A percentile compares a stretch with the other conserved stretches of the same genome.
These are phyloP conservation scores for Penicillium canescens DNA, from an alignment of 495 filamentous ascomycete species.

Conservation along the genomic window DNA sequence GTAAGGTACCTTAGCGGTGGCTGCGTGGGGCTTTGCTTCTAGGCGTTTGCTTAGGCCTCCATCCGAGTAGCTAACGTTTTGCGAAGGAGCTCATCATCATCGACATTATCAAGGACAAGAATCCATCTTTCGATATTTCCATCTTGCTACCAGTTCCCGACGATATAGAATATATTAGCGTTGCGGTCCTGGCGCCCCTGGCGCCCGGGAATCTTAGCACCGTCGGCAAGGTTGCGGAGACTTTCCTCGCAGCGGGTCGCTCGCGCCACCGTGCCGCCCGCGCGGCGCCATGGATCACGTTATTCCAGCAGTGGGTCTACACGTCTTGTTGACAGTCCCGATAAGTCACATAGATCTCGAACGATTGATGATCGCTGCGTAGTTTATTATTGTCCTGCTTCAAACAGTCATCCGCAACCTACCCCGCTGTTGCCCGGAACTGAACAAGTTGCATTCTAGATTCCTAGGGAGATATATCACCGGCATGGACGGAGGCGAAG, in stretches of 20 bases:
- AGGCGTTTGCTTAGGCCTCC: neutral
- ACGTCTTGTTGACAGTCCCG: slow-evolving; percentile 8
- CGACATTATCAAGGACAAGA: slow-evolving; percentile 7
- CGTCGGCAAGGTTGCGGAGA: slow-evolving; percentile 37
- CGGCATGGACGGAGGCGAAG: neutral
- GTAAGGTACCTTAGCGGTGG: neutral
- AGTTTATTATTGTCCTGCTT: slow-evolving; percentile 13
- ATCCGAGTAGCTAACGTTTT: neutral
- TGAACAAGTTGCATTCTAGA: slow-evolving; percentile 27
- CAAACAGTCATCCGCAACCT: slow-evolving; percentile 27
- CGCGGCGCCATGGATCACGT: no score
- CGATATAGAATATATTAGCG: slow-evolving; percentile 37
- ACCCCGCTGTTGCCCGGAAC: slow-evolving; percentile 26
- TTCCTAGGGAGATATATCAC: slow-evolving; percentile 16
- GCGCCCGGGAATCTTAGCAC: slow-evolving; percentile 28
- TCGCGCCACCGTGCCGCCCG: no score
- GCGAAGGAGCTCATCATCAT: slow-evolving; percentile 23
- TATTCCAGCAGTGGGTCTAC: no score
- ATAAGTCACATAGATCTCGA: slow-evolving; percentile 11
- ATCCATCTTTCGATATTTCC: slow-evolving; percentile 15
- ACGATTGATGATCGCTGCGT: neutral
- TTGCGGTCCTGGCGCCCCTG: slow-evolving; percentile 37
- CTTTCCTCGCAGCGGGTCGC: slow-evolving; percentile 41
- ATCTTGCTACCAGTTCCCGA: slow-evolving; percentile 37
- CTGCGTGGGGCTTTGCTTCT: neutral